Evolutionary conservation across 805 yeast genomes (phyloP).

Genomic region (Pichia ethanolica): DNA sequence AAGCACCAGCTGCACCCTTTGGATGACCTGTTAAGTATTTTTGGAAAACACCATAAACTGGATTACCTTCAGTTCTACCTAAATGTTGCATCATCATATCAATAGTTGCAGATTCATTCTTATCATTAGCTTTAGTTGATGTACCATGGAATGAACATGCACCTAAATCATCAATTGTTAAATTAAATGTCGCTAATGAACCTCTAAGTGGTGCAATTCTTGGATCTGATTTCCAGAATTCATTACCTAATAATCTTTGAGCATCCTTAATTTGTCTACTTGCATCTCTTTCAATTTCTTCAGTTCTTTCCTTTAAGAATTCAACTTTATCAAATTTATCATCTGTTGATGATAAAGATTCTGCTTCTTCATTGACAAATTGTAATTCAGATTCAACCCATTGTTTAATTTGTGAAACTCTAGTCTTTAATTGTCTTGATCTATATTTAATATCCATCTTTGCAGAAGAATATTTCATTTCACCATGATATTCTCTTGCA

Average conservation of each 20-base stretch:
- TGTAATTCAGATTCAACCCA: conserved; percentile 84
- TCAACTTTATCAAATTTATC: conserved; percentile 44
- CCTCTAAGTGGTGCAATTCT: conserved; percentile 97
- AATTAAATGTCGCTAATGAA: conserved; percentile 87
- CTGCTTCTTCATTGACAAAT: conserved; percentile 64
- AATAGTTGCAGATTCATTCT: conserved; percentile 91
- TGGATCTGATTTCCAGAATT: conserved; percentile 84
- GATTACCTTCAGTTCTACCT: conserved; percentile 97
- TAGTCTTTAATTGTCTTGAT: conserved; percentile 76
- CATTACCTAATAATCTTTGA: conserved; percentile 90
- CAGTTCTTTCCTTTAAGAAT: conserved; percentile 75
- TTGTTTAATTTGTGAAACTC: conserved; percentile 65
- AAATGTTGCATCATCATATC: conserved; percentile 89
- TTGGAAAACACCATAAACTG: conserved; percentile 97
- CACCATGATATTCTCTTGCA: conserved; percentile 88
- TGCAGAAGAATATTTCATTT: conserved; percentile 69
- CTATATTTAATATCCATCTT: conserved; percentile 88
- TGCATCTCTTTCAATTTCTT: conserved; percentile 81
- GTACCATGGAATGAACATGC: conserved; percentile 99
- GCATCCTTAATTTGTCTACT: conserved; percentile 80
- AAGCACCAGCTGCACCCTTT: conserved; percentile 99
- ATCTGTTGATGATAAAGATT: conserved; percentile 37
- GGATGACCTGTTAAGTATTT: conserved; percentile 99
- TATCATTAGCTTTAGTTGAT: conserved; percentile 96
- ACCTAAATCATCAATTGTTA: conserved; percentile 89